Evolutionary conservation across 352 stramenopile genomes (phyloP).

Genomic region (Phytopythium aichiense): DNA sequence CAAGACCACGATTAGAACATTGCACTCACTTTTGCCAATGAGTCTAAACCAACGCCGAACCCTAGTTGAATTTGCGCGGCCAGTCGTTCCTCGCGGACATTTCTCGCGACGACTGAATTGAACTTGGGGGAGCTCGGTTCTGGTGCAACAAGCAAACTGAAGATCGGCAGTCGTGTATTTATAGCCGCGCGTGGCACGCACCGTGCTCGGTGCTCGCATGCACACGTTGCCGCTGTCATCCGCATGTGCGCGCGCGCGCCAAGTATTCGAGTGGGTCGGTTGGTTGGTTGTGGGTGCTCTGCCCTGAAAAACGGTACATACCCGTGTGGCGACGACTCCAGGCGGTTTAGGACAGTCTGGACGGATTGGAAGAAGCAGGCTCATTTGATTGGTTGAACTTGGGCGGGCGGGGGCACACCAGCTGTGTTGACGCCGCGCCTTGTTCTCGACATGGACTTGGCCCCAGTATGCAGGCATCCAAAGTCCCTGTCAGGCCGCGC

Average conservation of each 20-base stretch:
- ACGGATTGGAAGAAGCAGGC: background rate
- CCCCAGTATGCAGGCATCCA: background rate
- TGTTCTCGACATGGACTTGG: background rate
- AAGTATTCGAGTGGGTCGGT: background rate
- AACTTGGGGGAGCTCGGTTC: background rate
- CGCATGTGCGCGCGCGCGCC: no score
- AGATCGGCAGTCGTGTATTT: background rate
- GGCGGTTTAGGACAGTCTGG: background rate
- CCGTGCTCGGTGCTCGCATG: background rate
- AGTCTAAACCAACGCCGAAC: background rate
- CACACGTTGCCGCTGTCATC: background rate
- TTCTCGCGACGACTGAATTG: constrained; percentile 7
- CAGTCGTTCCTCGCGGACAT: background rate
- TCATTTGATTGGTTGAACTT: constrained; percentile 8
- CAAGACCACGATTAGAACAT: no score
- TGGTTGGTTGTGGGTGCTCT: constrained; percentile 2
- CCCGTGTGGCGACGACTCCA: no score
- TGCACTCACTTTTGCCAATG: background rate
- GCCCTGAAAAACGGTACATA: background rate
- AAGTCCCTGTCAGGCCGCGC: background rate
- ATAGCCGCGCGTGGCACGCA: background rate
- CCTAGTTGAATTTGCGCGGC: constrained; percentile 6
- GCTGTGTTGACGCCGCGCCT: background rate
- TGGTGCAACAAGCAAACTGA: constrained; percentile 7
- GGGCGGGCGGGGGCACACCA: background rate